Percentiles rank a stretch among this genome's conserved stretches.
phyloP scores from a whole-genome alignment of 176 grass and related monocot genomes.

The Ensete ventricosum region DNA sequence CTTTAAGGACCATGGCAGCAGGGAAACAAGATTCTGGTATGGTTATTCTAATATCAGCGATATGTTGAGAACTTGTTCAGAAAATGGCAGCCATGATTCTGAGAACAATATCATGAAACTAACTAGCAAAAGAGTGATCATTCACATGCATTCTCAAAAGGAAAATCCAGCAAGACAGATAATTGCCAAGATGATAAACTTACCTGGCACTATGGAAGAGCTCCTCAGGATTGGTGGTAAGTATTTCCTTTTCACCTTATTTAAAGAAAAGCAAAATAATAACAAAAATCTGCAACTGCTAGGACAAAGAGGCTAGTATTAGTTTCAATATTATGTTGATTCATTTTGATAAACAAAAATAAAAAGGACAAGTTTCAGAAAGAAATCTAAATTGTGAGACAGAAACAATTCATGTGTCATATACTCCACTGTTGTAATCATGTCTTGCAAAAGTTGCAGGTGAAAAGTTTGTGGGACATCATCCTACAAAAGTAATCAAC shows the following conservation, averaged over 20 bases:
- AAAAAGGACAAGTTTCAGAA: neutral
- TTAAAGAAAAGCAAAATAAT: neutral
- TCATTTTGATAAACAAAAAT: neutral
- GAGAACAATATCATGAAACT: neutral
- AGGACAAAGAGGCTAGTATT: neutral
- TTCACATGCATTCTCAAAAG: slow-evolving; percentile 21
- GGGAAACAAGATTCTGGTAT: neutral
- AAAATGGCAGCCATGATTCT: neutral
- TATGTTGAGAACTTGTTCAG: neutral
- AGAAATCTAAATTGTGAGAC: neutral
- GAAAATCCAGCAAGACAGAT: neutral
- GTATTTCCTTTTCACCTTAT: neutral
- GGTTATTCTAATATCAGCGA: neutral
- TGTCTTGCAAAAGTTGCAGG: slow-evolving; percentile 7
- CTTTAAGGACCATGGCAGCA: neutral
- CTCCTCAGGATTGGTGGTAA: slow-evolving; percentile 20
- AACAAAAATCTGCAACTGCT: neutral
- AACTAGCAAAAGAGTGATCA: slow-evolving; percentile 9
- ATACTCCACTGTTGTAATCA: neutral
- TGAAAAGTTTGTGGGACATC: slow-evolving; percentile 17
- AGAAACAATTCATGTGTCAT: neutral
- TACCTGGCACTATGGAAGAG: slow-evolving; percentile 15
- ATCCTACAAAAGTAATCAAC: slow-evolving; percentile 14
- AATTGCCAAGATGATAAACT: slow-evolving; percentile 11
- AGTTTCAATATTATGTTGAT: neutral